Evolutionary conservation across 2,329 filamentous ascomycete species (phyloP).

Genomic region (Ophiostoma sp.): DNA sequence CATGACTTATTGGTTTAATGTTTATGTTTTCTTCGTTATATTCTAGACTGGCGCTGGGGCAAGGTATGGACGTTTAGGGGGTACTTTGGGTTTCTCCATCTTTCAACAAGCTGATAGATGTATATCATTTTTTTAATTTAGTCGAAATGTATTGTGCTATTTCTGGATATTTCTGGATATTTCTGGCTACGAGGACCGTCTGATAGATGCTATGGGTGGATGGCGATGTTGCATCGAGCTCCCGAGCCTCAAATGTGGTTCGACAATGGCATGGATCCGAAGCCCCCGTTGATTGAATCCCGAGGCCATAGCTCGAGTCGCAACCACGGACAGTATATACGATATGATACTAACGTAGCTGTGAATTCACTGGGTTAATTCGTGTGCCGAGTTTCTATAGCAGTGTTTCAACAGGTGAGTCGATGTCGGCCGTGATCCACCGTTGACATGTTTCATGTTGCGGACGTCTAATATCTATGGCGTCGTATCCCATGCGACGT

Average conservation of each 20-base stretch:
- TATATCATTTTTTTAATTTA: neutral
- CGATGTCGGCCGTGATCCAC: neutral
- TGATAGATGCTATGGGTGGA: neutral
- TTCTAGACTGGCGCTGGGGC: neutral
- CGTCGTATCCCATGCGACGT: neutral
- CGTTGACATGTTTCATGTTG: slow-evolving; percentile 1
- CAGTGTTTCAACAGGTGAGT: neutral
- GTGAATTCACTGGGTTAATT: neutral
- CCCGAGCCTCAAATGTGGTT: slow-evolving; percentile 1
- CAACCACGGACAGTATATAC: no score
- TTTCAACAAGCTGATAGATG: neutral
- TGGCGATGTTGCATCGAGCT: slow-evolving; percentile 6
- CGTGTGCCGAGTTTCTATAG: neutral
- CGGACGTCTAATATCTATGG: neutral
- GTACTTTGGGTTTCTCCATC: neutral
- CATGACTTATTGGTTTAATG: slow-evolving; percentile 31
- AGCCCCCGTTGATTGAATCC: neutral
- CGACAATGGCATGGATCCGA: neutral
- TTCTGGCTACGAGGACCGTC: neutral
- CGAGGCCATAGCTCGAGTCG: neutral
- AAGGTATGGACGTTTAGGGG: neutral
- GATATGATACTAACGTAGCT: neutral
- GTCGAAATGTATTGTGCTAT: no score
- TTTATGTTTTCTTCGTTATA: neutral
- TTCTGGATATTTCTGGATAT: neutral